Percentiles rank a stretch among this genome's conserved stretches.
phyloP scores from a whole-genome alignment of 129 eudicot species.

The Lactuca sativa region DNA sequence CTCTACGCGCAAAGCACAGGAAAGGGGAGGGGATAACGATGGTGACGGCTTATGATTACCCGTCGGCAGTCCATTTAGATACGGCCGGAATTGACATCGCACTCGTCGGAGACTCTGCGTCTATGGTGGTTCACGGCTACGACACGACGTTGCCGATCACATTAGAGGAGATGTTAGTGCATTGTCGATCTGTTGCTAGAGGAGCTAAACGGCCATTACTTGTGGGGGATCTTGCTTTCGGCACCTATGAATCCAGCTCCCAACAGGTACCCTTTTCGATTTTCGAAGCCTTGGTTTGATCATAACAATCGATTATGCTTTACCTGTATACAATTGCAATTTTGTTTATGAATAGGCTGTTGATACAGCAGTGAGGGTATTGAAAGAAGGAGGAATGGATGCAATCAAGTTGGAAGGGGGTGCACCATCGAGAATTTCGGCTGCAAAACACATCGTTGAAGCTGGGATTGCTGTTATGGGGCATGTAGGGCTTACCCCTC shows the following conservation, averaged over 20 bases:
- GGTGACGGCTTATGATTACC: slow-evolving; percentile 97
- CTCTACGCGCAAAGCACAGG: slow-evolving; percentile 54
- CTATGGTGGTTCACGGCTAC: slow-evolving; percentile 97
- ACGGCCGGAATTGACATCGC: slow-evolving; percentile 86
- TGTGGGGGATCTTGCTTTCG: slow-evolving; percentile 93
- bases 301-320: not conserved
- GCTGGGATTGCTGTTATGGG: slow-evolving; percentile 98
- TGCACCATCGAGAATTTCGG: slow-evolving; percentile 87
- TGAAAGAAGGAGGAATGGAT: slow-evolving; percentile 99
- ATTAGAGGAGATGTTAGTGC: slow-evolving; percentile 84
- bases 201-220: slow-evolving; percentile 89
- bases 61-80: slow-evolving; percentile 91
- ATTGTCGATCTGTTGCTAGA: slow-evolving; percentile 85
- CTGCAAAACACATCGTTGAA: slow-evolving; percentile 91
- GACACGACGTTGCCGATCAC: slow-evolving; percentile 95
- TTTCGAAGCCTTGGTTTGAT: not conserved
- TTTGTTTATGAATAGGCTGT: slow-evolving; percentile 77
- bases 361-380: slow-evolving; percentile 81
- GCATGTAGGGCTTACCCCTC: slow-evolving; percentile 96
- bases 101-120: slow-evolving; percentile 90
- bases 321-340: slow-evolving; percentile 24
- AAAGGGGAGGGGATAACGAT: slow-evolving; percentile 74
- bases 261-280: slow-evolving; percentile 52
- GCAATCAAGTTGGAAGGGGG: slow-evolving; percentile 97
- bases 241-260: slow-evolving; percentile 79